Evolutionary conservation across 129 eudicot species (phyloP), one percentile per base, ranked within the genome.

Genomic region (Artemisia annua): DNA sequence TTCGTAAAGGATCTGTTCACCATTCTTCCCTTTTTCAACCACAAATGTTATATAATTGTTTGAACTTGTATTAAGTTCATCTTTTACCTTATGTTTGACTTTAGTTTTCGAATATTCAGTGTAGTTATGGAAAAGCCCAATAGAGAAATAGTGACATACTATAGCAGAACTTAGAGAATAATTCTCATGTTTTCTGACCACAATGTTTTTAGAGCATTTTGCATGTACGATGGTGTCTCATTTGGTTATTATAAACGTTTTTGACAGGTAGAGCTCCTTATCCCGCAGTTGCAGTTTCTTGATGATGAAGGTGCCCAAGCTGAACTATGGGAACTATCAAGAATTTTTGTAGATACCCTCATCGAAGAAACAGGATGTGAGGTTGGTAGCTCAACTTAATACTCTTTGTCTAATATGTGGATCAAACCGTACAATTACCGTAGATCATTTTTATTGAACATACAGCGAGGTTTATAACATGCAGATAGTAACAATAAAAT

Each of bases 291-390:
- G 87, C 96, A 88, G 74, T 95, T 95, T 86, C 96, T 95, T 81
- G 99, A 95, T 69, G 94, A 95, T 81, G 99, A 95, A 82, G 97
- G 97, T 69, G 99, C 99, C 62, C 99, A 95, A 75, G 91, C 81
- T 81, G 97, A 95, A 86, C 94, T 95, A 7, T 95, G 99, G 99
- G 96, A 85, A 65, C 82, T 20, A 12, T 90, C 99, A 49, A 90
- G 88, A 77, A 35, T 85, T 65, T 95, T 90, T 75, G 49, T 95
- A 69, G 97, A 95, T 69, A 74, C 96, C n/a, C 93, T 95, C 49
- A 88, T 95, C 30, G 70, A 88, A 81, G 94, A 90, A 86, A 90
- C 96, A 15, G 97, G 97, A 70, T 78, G 83, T 64, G 88, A 95
- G 97, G 98, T 94, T 77, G 73, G 85, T 81, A 60, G 19, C 52